phyloP scores from a whole-genome alignment of 352 stramenopile genomes.

The Phytophthora crassamura region DNA sequence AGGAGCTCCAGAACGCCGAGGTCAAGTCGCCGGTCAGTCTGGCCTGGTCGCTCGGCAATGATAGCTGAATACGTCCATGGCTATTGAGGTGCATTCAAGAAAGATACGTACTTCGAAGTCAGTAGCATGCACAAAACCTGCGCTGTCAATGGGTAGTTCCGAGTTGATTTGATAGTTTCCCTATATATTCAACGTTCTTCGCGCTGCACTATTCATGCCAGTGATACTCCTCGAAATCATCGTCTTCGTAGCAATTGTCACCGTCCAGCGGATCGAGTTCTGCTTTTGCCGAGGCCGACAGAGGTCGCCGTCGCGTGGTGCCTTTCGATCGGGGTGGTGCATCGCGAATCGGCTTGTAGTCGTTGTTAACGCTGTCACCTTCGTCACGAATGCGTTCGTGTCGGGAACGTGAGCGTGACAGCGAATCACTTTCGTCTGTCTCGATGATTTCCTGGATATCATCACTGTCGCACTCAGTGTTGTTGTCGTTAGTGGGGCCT shows the following conservation, averaged over 20 bases:
- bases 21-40: constrained; percentile 31
- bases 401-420: constrained; percentile 13
- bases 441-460: constrained; percentile 89
- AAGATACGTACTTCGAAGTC: too few relatives aligned
- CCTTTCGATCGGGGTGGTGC: constrained; percentile 19
- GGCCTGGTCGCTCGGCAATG: constrained; percentile 10
- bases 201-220: constrained; percentile 16
- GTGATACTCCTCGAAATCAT: constrained; percentile 78
- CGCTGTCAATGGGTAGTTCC: too few relatives aligned
- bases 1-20: constrained; percentile 32
- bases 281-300: constrained; percentile 26
- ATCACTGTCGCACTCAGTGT: constrained; percentile 64
- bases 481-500: constrained; percentile 42
- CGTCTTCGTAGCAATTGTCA: constrained; percentile 71
- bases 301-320: constrained; percentile 6
- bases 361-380: constrained; percentile 10
- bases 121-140: too few relatives aligned
- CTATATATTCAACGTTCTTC: too few relatives aligned
- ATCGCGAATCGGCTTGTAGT: constrained; percentile 16
- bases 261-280: constrained; percentile 51
- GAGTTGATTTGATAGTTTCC: too few relatives aligned
- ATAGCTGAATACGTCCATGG: too few relatives aligned
- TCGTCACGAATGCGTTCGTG: constrained; percentile 2
- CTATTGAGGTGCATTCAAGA: too few relatives aligned
- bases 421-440: constrained; percentile 43